Conservation (phyloP, 306 rosid genomes). For the Boehmeria nivea region DNA sequence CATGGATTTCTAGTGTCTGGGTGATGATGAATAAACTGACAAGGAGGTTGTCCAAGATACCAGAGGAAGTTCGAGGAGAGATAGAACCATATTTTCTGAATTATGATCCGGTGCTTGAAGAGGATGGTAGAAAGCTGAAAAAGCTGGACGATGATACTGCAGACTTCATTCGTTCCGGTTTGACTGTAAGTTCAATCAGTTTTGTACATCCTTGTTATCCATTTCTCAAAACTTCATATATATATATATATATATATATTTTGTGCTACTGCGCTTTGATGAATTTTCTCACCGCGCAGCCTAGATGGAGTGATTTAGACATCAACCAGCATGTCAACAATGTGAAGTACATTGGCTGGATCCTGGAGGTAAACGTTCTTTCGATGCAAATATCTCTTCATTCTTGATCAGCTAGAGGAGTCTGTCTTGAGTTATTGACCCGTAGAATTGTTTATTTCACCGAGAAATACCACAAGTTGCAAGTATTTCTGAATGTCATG, state of each 20-base stretch:
- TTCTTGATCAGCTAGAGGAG: no score
- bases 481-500: no score
- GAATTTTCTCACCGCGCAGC: slow-evolving; percentile 40
- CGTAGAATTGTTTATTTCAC: no score
- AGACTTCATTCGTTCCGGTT: slow-evolving; percentile 57
- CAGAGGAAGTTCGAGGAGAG: slow-evolving; percentile 85
- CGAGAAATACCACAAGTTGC: no score
- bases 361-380: slow-evolving; percentile 68
- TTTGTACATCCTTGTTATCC: not conserved
- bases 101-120: slow-evolving; percentile 76
- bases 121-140: slow-evolving; percentile 72
- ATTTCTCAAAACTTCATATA: not conserved
- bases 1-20: slow-evolving; percentile 71
- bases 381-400: not conserved
- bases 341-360: slow-evolving; percentile 99
- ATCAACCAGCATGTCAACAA: slow-evolving; percentile 97
- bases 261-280: no score
- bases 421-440: no score
- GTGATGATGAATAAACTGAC: slow-evolving; percentile 99
- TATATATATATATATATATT: slow-evolving; percentile 13
- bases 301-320: slow-evolving; percentile 93
- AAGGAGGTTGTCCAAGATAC: slow-evolving; percentile 86
- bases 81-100: slow-evolving; percentile 73
- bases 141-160: slow-evolving; percentile 78
- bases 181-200: slow-evolving; percentile 49